Evolutionary conservation across 2,329 filamentous ascomycete genomes (phyloP), one percentile per base, ranked within the genome.

Genomic region (Thelonectria discophora): DNA sequence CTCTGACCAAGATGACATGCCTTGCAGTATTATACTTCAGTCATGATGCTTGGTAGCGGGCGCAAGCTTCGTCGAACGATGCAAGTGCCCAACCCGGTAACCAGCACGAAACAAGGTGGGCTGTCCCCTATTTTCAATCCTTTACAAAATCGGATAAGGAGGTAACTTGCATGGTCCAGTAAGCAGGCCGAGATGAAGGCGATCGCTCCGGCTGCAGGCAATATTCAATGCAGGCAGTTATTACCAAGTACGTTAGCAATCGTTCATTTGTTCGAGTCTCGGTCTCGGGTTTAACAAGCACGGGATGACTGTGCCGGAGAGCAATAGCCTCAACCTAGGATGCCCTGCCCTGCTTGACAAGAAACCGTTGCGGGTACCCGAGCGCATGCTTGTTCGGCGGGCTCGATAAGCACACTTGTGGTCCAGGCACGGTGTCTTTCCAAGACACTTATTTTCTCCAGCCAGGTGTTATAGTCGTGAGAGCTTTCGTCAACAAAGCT

Each of bases 331-430:
- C 52, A 55, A 42, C n/a, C 52, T 39, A 21, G 58, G 58, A 55
- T 60, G 27, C 51, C 58, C 51, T 60, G 58, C 55, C 58, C 46
- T 55, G 52, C 45, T 55, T 27, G 21, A 60, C 30, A 60, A 56
- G 39, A 60, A 30, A 40, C 58, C 30, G 51, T 55, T 55, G 58
- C 30, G 51, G 51, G 48, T 40, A 60, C 57, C 15, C 52, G 15
- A 37, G 34, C 34, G 34, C 12, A 51, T 55, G 51, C 58, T 60
- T 60, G 46, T 60, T 60, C 58, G 55, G 51, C 46, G 46, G 58
- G 46, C 46, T 50, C 30, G 58, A 37, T 55, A 42, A 55, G 51
- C 51, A 60, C 50, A 32, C 49, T n/a, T 46, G 27, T 50, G 45
- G 39, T 27, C 45, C 12, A 39, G 46, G 27, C 45, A 55, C 27